Evolutionary conservation across 495 filamentous ascomycete genomes (phyloP).

Genomic region (Aspergillus haitiensis): DNA sequence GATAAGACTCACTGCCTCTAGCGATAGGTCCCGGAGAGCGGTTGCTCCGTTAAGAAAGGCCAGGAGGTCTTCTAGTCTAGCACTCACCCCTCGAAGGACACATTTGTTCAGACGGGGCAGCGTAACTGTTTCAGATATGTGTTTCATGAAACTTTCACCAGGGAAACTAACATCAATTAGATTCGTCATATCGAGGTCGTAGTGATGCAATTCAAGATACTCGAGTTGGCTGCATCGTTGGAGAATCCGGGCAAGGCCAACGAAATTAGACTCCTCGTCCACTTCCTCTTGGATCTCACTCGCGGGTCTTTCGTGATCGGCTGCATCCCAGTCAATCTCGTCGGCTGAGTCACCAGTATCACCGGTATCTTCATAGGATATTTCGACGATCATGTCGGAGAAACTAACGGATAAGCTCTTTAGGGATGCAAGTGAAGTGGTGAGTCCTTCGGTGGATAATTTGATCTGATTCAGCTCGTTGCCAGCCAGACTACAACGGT

Average conservation of each 20-base stretch:
- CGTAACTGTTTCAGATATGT: neutral
- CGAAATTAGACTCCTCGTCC: neutral
- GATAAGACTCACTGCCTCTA: neutral
- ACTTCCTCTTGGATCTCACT: neutral
- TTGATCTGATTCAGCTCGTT: neutral
- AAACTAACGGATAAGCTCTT: slow-evolving; percentile 3
- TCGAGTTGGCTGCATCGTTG: neutral
- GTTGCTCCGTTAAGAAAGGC: neutral
- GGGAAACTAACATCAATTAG: neutral
- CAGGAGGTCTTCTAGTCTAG: neutral
- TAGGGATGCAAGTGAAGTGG: neutral
- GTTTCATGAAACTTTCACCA: neutral
- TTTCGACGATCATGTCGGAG: slow-evolving; percentile 1
- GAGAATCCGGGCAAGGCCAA: neutral
- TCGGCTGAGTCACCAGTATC: slow-evolving; percentile 2
- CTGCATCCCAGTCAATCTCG: neutral
- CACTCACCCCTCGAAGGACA: neutral
- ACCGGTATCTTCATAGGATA: neutral
- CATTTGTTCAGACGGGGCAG: neutral
- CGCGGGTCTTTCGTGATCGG: neutral
- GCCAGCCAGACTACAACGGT: slow-evolving; percentile 8
- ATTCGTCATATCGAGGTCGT: neutral
- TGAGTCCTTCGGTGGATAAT: neutral
- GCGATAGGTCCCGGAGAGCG: neutral
- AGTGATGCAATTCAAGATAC: slow-evolving; percentile 6